Evolutionary conservation across 352 stramenopile species (phyloP).

Genomic region (Pythium coloratum): DNA sequence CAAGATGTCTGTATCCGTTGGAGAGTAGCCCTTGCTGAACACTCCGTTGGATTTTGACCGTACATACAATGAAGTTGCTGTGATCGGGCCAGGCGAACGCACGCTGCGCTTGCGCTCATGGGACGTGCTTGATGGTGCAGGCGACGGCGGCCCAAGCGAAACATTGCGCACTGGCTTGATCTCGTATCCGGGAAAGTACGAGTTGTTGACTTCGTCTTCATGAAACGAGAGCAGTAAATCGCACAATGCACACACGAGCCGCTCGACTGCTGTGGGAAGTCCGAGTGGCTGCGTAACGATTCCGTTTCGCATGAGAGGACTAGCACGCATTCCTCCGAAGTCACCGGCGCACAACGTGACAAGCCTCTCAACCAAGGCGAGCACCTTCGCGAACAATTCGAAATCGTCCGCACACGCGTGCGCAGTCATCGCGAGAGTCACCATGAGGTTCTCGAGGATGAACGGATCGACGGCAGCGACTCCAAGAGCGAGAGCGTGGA

Average conservation of each 20-base stretch:
- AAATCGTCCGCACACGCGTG: background rate
- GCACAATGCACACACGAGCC: constrained; percentile 16
- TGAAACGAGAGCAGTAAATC: constrained; percentile 21
- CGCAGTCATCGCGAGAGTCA: background rate
- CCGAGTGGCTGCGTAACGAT: background rate
- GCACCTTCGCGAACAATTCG: background rate
- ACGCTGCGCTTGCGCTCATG: background rate
- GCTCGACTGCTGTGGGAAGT: constrained; percentile 12
- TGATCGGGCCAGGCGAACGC: background rate
- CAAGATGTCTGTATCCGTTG: constrained; percentile 1
- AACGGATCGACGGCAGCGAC: background rate
- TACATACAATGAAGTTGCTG: background rate
- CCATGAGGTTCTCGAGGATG: background rate
- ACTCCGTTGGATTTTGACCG: constrained; percentile 23
- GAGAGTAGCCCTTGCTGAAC: constrained; percentile 24
- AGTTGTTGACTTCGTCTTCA: constrained; percentile 15
- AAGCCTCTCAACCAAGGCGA: background rate
- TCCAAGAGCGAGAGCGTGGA: background rate
- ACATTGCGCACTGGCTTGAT: background rate
- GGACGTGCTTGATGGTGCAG: background rate
- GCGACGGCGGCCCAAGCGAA: background rate
- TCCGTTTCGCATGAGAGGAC: background rate
- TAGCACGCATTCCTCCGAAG: background rate
- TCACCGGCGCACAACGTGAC: background rate
- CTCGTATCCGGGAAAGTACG: constrained; percentile 16